Base-by-base conservation (phyloP, 2,329 filamentous ascomycete genomes). In the Nannizziopsis barbatae region DNA sequence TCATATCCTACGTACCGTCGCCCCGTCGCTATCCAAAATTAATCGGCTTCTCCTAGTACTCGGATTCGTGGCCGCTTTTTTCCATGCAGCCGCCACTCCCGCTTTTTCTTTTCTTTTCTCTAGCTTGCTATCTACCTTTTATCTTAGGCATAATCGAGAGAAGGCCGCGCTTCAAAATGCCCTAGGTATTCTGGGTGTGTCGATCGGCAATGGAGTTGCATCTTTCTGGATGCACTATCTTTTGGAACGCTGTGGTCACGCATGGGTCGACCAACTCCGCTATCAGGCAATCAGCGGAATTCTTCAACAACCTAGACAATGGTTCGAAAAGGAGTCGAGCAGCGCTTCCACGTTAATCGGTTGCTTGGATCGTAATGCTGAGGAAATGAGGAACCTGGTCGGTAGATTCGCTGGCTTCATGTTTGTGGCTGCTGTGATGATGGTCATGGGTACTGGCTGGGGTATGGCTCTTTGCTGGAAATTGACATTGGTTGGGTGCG, bases 331-430 rank as follows among this genome's bases (percentile, higher is more conserved):
- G 43, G 72, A 82, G 1, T 71, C 73, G 31, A 84, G 92, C 62
- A 77, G 75, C 0, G 69, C 83, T 0, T 71, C 73, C 0, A 72
- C 74, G 1, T 72, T 96, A 37, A 79, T 75, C 0, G 80, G 86
- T 52, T 83, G 76, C 39, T 74, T 96, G 0, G 86, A 94, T 58
- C 77, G 83, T 12, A 85, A 86, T 57, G 84, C 83, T 0, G 88
- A 96, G 61, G 87, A 95, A 60, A 89, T 92, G 77, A 77, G 85
- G 7, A 88, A 86, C 56, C 69, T 96, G 0, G 73, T 94, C 0
- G 84, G 85, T 1, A 77, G 84, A 1, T 94, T 95, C 58, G 73
- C 82, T 0, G 83, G 84, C 1, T 78, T 84, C 46, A 64, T 83
- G 0, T 71, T 89, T 11, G 77, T 83, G 8, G 80, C 84, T 2